Conservation (phyloP, 2,329 filamentous ascomycete species). For the Cyphellophora attinorum region DNA sequence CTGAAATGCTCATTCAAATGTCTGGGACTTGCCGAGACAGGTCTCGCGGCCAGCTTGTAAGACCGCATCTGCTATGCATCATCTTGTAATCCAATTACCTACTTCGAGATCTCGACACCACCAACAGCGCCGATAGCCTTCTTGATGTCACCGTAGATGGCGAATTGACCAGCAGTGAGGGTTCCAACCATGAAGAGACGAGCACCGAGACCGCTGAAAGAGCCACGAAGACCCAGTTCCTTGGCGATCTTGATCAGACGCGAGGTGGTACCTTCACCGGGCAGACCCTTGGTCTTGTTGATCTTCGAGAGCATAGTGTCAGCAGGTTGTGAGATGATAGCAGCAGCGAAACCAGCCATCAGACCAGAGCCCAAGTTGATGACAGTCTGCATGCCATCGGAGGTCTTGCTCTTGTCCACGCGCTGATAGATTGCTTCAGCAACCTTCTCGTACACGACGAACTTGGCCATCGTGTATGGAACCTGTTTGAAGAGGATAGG, state of each 20-base stretch:
- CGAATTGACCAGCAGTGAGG: slow-evolving; percentile 72
- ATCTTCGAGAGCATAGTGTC: slow-evolving; percentile 94
- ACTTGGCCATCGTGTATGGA: slow-evolving; percentile 91
- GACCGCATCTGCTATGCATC: too few relatives aligned
- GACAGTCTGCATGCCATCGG: slow-evolving; percentile 60
- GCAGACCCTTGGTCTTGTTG: slow-evolving; percentile 85
- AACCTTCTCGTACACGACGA: slow-evolving; percentile 88
- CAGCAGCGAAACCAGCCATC: slow-evolving; percentile 77
- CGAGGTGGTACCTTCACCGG: slow-evolving; percentile 72
- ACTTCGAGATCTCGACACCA: slow-evolving; percentile 59
- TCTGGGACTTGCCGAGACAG: too few relatives aligned
- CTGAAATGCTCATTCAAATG: too few relatives aligned
- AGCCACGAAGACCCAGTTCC: slow-evolving; percentile 72
- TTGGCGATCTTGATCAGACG: slow-evolving; percentile 80
- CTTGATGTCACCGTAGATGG: slow-evolving; percentile 65
- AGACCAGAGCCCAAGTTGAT: slow-evolving; percentile 81
- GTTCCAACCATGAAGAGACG: slow-evolving; percentile 68
- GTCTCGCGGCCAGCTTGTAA: too few relatives aligned
- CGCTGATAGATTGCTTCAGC: slow-evolving; percentile 60
- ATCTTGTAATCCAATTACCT: too few relatives aligned
- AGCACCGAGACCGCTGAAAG: slow-evolving; percentile 72
- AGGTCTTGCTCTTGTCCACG: slow-evolving; percentile 62
- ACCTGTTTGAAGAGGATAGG: slow-evolving; percentile 83
- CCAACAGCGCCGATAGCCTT: slow-evolving; percentile 32
- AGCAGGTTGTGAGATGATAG: slow-evolving; percentile 78